Conservation (phyloP, 164 flowering plant species). For the Paratinospora sagittata region DNA sequence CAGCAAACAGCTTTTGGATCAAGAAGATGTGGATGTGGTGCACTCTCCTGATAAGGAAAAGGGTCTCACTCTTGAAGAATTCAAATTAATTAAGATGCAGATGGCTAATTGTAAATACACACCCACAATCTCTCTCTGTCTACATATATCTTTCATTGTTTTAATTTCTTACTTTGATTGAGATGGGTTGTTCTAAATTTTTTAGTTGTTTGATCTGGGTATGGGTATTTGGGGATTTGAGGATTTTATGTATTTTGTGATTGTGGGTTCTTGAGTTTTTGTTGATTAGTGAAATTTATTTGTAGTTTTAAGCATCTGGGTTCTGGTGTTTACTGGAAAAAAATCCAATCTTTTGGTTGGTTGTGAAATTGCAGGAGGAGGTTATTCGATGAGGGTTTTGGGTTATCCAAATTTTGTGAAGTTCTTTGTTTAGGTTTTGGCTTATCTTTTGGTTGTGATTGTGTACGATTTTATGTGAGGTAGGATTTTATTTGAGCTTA, state of each 20-base stretch:
- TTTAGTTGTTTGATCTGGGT: constrained; percentile 11
- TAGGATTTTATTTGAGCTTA: constrained; percentile 1
- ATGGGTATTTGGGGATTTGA: background rate
- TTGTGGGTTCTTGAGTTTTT: too few species aligned
- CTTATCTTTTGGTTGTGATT: background rate
- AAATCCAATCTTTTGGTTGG: background rate
- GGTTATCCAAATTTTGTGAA: background rate
- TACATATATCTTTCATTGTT: background rate
- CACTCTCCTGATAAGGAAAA: constrained; percentile 63
- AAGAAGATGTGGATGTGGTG: constrained; percentile 77
- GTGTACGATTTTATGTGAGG: background rate
- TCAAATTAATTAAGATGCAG: constrained; percentile 80
- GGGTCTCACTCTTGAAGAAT: constrained; percentile 82
- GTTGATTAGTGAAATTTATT: too few species aligned
- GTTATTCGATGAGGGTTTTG: background rate
- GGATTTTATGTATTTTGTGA: too few species aligned
- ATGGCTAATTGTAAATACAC: constrained; percentile 76
- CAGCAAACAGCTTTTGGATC: constrained; percentile 86
- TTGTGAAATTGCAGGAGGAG: background rate
- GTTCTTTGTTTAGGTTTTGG: too few species aligned
- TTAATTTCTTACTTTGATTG: background rate
- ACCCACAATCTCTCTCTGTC: too few species aligned
- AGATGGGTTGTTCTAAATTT: too few species aligned
- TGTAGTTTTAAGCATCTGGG: too few species aligned
- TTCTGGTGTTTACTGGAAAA: background rate